These are phyloP conservation scores for Pythium scleroteichum DNA, from an alignment of 352 stramenopile genomes.

Conservation along the genomic window DNA sequence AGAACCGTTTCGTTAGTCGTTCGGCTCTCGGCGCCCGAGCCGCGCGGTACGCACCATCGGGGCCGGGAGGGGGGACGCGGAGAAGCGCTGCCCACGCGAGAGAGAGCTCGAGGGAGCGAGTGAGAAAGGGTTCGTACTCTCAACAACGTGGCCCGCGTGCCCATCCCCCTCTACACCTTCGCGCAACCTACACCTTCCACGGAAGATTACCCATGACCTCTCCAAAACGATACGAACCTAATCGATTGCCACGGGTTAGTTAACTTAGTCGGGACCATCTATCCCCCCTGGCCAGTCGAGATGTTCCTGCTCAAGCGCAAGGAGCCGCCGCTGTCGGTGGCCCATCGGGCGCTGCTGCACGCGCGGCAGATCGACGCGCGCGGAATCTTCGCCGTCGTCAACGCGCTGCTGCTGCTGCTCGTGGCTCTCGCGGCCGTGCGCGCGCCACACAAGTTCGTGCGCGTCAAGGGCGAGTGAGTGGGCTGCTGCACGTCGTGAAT, in stretches of 20 bases:
- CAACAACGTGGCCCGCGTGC: background rate
- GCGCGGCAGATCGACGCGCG: conserved; percentile 50
- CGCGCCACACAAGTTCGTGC: conserved; percentile 69
- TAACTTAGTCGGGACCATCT: conserved; percentile 8
- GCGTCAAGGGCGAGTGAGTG: conserved; percentile 69
- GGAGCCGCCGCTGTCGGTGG: conserved; percentile 20
- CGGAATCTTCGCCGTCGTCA: conserved; percentile 44
- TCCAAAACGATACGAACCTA: background rate
- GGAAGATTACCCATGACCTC: background rate
- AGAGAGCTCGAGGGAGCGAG: background rate
- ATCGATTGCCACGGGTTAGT: background rate
- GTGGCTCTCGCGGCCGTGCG: conserved; percentile 53
- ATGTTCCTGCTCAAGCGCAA: conserved; percentile 22
- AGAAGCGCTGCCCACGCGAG: background rate
- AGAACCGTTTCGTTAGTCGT: conserved; percentile 24
- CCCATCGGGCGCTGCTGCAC: conserved; percentile 46
- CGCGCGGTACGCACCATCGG: background rate
- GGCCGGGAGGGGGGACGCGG: background rate
- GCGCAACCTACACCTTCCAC: conserved; percentile 2
- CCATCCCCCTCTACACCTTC: conserved; percentile 3
- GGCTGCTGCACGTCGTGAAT: too few relatives aligned
- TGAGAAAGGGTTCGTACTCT: conserved; percentile 5
- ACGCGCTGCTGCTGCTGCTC: conserved; percentile 57
- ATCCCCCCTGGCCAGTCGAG: background rate
- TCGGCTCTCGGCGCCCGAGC: too few relatives aligned